phyloP scores from a whole-genome alignment of 345 rosid species.

The Citrus mangshanensis region DNA sequence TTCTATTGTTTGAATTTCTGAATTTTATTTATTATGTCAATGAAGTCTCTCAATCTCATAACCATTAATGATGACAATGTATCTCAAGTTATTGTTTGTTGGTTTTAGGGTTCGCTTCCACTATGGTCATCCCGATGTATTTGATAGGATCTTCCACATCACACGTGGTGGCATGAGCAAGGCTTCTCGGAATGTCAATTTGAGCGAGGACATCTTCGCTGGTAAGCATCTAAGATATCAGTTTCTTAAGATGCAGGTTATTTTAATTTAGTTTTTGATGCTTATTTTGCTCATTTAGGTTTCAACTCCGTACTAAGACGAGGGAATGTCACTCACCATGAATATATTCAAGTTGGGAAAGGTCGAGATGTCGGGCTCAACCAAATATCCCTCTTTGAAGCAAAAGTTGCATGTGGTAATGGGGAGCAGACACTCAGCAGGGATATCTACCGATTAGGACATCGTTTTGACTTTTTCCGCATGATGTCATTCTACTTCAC shows the following conservation, averaged over 20 bases:
- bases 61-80: background rate
- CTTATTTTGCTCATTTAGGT: slow-evolving; percentile 41
- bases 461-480: slow-evolving; percentile 96
- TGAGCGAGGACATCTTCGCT: slow-evolving; percentile 98
- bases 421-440: slow-evolving; percentile 95
- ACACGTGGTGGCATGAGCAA: slow-evolving; percentile 98
- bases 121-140: slow-evolving; percentile 96
- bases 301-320: slow-evolving; percentile 90
- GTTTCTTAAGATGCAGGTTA: background rate
- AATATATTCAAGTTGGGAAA: slow-evolving; percentile 99
- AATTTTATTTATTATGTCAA: background rate
- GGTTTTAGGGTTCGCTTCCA: slow-evolving; percentile 84
- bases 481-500: slow-evolving; percentile 91
- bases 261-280: slow-evolving; percentile 5
- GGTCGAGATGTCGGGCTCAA: slow-evolving; percentile 98
- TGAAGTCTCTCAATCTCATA: background rate
- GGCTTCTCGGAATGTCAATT: slow-evolving; percentile 90
- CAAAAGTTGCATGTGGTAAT: slow-evolving; percentile 97
- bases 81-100: slow-evolving; percentile 20
- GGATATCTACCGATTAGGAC: slow-evolving; percentile 91
- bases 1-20: background rate
- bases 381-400: slow-evolving; percentile 96
- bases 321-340: slow-evolving; percentile 97
- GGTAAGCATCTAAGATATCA: slow-evolving; percentile 41
- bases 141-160: slow-evolving; percentile 89